A percentile compares a stretch with the other conserved stretches of the same genome.
Evolutionary conservation across 148 eudicot genomes (phyloP).

Genomic region (Cornus suecica): DNA sequence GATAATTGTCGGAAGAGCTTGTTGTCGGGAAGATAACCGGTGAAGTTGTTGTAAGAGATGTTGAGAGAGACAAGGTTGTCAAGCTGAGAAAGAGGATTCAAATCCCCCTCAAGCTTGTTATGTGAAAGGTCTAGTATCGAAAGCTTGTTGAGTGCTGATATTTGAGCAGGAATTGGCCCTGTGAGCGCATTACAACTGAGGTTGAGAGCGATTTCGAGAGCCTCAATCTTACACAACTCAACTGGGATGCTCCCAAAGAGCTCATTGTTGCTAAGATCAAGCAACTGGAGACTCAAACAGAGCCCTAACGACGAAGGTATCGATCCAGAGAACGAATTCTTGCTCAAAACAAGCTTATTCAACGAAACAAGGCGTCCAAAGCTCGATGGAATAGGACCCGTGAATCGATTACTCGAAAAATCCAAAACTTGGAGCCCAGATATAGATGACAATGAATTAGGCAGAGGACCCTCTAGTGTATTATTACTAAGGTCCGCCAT

Average conservation of each 20-base stretch:
- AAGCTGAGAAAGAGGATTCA: slow-evolving; percentile 46
- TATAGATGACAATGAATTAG: slow-evolving; percentile 55
- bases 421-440: slow-evolving; percentile 61
- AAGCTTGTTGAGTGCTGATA: slow-evolving; percentile 60
- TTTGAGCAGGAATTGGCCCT: slow-evolving; percentile 59
- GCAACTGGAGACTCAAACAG: slow-evolving; percentile 67
- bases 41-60: slow-evolving; percentile 66
- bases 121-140: slow-evolving; percentile 66
- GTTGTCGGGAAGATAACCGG: slow-evolving; percentile 66
- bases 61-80: slow-evolving; percentile 71
- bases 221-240: slow-evolving; percentile 53
- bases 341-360: slow-evolving; percentile 53
- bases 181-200: slow-evolving; percentile 56
- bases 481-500: slow-evolving; percentile 62
- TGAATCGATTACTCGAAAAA: slow-evolving; percentile 51
- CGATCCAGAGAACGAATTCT: slow-evolving; percentile 49
- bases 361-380: slow-evolving; percentile 58
- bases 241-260: slow-evolving; percentile 54
- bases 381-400: slow-evolving; percentile 58
- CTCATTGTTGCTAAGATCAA: slow-evolving; percentile 68
- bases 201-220: slow-evolving; percentile 71
- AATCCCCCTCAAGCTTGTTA: slow-evolving; percentile 59
- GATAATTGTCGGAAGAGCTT: slow-evolving; percentile 75
- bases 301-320: slow-evolving; percentile 65
- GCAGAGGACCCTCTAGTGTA: slow-evolving; percentile 41